Evolutionary conservation across 2,329 filamentous ascomycete genomes (phyloP).

Genomic region (Tolypocladium cylindrosporum): DNA sequence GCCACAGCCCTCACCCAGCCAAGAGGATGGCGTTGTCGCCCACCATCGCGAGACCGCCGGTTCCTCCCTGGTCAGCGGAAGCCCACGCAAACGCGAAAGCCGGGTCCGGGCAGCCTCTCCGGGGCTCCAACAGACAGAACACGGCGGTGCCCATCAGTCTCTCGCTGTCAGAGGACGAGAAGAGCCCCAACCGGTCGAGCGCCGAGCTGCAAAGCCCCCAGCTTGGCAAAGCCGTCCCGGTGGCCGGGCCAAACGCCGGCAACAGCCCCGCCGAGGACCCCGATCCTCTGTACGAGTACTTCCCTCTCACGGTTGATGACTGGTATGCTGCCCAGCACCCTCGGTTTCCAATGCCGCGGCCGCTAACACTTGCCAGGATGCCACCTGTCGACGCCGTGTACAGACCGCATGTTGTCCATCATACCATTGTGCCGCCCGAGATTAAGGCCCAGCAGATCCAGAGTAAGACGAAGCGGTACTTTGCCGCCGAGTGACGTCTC

Average conservation of each 20-base stretch:
- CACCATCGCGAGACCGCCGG: conserved; percentile 38
- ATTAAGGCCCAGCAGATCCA: conserved; percentile 58
- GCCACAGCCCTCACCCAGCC: conserved; percentile 33
- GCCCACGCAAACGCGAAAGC: conserved; percentile 13
- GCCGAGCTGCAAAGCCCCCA: conserved; percentile 42
- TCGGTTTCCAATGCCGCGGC: background rate
- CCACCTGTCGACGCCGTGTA: conserved; percentile 85
- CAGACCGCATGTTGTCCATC: conserved; percentile 85
- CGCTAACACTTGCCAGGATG: conserved; percentile 41
- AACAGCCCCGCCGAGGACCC: conserved; percentile 64
- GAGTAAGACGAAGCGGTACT: conserved; percentile 62
- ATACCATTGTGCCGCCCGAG: conserved; percentile 62
- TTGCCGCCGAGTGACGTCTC: conserved; percentile 47
- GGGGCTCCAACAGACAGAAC: conserved; percentile 15
- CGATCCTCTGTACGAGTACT: conserved; percentile 89
- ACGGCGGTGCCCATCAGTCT: conserved; percentile 35
- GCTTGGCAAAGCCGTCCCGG: conserved; percentile 27
- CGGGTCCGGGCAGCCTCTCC: conserved; percentile 8
- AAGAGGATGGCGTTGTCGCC: conserved; percentile 46
- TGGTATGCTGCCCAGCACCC: conserved; percentile 40
- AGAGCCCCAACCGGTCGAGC: conserved; percentile 41
- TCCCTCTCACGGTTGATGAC: conserved; percentile 81
- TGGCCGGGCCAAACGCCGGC: conserved; percentile 27
- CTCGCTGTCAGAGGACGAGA: conserved; percentile 51
- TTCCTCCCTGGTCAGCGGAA: conserved; percentile 39